Evolutionary conservation across 768 basidiomycete genomes (phyloP).

Genomic region (Mycena leptocephala): DNA sequence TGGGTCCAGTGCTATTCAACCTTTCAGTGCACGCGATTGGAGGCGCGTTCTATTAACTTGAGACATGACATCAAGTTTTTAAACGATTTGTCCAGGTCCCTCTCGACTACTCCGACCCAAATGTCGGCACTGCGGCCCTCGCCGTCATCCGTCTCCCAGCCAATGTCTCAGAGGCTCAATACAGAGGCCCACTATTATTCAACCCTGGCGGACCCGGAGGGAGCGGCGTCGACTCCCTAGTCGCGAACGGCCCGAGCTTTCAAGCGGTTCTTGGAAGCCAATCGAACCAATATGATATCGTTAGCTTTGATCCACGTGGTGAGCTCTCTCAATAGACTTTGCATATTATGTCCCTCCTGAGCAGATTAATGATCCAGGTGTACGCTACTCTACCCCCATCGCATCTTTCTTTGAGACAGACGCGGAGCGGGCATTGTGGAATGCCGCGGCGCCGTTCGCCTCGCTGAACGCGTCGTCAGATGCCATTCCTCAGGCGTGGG

Average conservation of each 20-base stretch:
- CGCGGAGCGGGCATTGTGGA: constrained; percentile 33
- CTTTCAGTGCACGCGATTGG: too few species aligned
- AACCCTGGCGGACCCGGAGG: constrained; percentile 34
- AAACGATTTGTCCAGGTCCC: constrained; percentile 15
- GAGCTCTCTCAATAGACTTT: neutral
- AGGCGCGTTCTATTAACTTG: neutral
- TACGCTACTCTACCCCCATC: constrained; percentile 24
- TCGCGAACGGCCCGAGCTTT: neutral
- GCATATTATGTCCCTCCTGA: too few species aligned
- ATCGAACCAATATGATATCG: constrained; percentile 20
- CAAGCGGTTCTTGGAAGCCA: constrained; percentile 12
- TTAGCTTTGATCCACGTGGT: constrained; percentile 33
- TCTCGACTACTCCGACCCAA: constrained; percentile 19
- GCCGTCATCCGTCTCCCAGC: too few species aligned
- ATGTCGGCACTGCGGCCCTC: constrained; percentile 5
- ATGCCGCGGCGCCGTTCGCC: neutral
- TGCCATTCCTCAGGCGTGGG: constrained; percentile 50
- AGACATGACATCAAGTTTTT: neutral
- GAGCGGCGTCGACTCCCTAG: too few species aligned
- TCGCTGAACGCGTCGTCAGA: constrained; percentile 44
- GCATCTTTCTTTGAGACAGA: too few species aligned
- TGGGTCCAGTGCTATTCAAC: too few species aligned
- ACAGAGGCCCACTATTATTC: constrained; percentile 24
- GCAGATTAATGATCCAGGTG: neutral
- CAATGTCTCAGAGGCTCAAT: neutral